Evolutionary conservation across 2,329 filamentous ascomycete species (phyloP).

Genomic region (Verticillium klebahnii): DNA sequence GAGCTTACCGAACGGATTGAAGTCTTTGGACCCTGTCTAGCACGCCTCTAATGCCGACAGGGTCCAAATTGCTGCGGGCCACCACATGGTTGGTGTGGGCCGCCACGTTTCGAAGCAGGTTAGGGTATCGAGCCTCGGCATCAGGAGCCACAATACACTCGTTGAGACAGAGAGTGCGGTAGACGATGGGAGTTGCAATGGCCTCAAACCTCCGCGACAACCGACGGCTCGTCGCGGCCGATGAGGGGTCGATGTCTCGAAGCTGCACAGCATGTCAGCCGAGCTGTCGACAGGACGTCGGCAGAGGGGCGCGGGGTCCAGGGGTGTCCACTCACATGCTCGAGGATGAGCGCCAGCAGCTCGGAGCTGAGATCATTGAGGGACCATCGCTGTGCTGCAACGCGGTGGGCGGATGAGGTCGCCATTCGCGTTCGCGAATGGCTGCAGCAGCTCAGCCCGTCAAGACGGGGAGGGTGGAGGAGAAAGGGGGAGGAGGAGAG

Average conservation of each 20-base stretch:
- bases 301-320: constrained; percentile 6
- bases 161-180: constrained; percentile 32
- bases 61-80: constrained; percentile 34
- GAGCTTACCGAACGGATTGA: constrained; percentile 32
- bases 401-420: constrained; percentile 12
- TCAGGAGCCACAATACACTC: constrained; percentile 27
- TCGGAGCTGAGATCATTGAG: constrained; percentile 36
- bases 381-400: constrained; percentile 16
- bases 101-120: constrained; percentile 28
- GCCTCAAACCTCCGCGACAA: constrained; percentile 34
- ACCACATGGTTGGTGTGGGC: constrained; percentile 34
- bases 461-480: constrained; percentile 5
- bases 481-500: constrained; percentile 5
- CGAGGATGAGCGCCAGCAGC: constrained; percentile 34
- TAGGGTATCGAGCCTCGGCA: constrained; percentile 25
- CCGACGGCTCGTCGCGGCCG: constrained; percentile 28
- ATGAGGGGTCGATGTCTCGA: constrained; percentile 27
- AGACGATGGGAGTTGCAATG: constrained; percentile 37
- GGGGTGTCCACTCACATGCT: constrained; percentile 26
- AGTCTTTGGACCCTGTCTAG: constrained; percentile 30
- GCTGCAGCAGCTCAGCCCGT: neutral
- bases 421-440: constrained; percentile 15
- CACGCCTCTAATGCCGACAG: constrained; percentile 27
- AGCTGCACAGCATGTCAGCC: constrained; percentile 23
- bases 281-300: neutral